A percentile compares a stretch with the other conserved stretches of the same genome.
Conservation (phyloP, 441 rosid species). For the Pelargonium australe region DNA sequence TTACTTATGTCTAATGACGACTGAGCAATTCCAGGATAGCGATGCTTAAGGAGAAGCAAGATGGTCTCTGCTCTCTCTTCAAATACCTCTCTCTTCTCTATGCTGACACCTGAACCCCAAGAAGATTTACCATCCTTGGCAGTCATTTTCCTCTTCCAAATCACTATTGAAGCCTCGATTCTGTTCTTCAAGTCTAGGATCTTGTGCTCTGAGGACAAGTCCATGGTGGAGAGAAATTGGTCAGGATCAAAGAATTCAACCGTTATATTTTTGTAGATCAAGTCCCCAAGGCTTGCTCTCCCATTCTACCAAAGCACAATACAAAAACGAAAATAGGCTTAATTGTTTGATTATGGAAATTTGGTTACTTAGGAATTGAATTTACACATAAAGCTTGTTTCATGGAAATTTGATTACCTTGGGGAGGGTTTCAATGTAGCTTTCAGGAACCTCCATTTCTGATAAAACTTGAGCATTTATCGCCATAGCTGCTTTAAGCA, state of each 20-base stretch:
- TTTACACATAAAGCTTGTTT: neutral
- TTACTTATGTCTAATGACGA: slow-evolving; percentile 86
- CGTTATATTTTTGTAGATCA: slow-evolving; percentile 57
- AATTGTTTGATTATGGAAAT: neutral
- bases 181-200: slow-evolving; percentile 81
- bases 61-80: slow-evolving; percentile 96
- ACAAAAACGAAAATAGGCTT: neutral
- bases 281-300: slow-evolving; percentile 86
- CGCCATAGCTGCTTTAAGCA: slow-evolving; percentile 95
- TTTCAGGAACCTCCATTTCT: slow-evolving; percentile 89
- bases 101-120: slow-evolving; percentile 79
- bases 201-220: slow-evolving; percentile 78
- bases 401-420: slow-evolving; percentile 40
- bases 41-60: slow-evolving; percentile 69
- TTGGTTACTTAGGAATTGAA: no score
- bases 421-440: slow-evolving; percentile 87
- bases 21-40: slow-evolving; percentile 81
- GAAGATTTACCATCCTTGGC: slow-evolving; percentile 73
- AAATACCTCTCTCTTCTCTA: slow-evolving; percentile 80
- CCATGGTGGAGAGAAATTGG: slow-evolving; percentile 64
- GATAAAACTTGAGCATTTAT: slow-evolving; percentile 87
- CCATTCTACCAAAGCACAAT: slow-evolving; percentile 51
- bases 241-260: slow-evolving; percentile 75
- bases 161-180: slow-evolving; percentile 83
- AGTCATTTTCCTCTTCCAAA: slow-evolving; percentile 85